phyloP scores from a whole-genome alignment of 306 rosid species.

The Pyrus betulifolia region DNA sequence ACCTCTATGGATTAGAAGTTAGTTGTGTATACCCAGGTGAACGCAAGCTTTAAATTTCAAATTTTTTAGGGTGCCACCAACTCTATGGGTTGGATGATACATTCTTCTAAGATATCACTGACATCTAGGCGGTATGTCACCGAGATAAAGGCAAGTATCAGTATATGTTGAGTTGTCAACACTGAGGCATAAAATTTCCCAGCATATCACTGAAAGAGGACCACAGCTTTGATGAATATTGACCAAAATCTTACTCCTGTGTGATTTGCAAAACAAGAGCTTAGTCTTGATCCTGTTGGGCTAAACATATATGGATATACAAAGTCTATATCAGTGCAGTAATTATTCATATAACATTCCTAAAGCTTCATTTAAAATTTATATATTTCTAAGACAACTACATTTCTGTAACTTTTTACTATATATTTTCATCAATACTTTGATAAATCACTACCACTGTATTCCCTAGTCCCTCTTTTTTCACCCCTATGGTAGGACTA shows the following conservation, averaged over 20 bases:
- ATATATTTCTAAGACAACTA: neutral
- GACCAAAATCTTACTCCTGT: neutral
- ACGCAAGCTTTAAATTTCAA: neutral
- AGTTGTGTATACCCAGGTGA: neutral
- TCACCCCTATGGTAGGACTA: neutral
- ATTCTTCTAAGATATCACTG: neutral
- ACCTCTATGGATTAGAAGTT: neutral
- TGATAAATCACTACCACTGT: neutral
- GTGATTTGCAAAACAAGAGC: slow-evolving; percentile 39
- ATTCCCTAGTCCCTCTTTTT: neutral
- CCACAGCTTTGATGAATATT: neutral
- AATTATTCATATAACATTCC: neutral
- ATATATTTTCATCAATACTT: neutral
- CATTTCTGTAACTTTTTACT: neutral
- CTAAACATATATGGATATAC: slow-evolving; percentile 24
- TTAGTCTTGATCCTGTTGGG: slow-evolving; percentile 50
- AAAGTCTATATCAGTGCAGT: neutral
- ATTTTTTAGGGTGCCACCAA: neutral
- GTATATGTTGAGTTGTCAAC: neutral
- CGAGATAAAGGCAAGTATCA: neutral
- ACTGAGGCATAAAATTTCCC: neutral
- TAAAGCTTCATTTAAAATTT: neutral
- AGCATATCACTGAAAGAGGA: neutral
- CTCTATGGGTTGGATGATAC: no score
- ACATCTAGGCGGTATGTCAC: neutral